A percentile compares a stretch with the other conserved stretches of the same genome.
These are phyloP conservation scores for Theobroma cacao DNA, from an alignment of 345 rosid species.

Conservation along the genomic window DNA sequence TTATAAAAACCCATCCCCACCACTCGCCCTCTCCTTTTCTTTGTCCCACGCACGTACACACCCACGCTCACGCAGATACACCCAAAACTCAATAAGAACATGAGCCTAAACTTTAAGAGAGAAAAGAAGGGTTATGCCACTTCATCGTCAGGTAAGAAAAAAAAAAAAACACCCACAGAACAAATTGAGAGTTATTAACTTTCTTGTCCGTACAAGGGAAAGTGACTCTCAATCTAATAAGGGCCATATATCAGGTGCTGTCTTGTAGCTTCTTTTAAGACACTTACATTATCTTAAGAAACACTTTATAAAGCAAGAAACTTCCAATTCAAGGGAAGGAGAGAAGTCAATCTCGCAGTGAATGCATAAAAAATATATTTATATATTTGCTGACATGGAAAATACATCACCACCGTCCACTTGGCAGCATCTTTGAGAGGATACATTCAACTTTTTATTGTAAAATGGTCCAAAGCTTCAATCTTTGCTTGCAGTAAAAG, in stretches of 20 bases:
- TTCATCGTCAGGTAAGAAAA: not conserved
- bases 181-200: constrained; percentile 18
- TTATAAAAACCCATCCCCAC: not conserved
- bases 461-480: not conserved
- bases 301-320: constrained; percentile 30
- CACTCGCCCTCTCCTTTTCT: not conserved
- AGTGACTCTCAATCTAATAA: constrained; percentile 30
- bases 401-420: constrained; percentile 23
- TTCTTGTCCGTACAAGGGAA: constrained; percentile 39
- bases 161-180: constrained; percentile 2
- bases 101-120: not conserved
- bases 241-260: constrained; percentile 31
- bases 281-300: constrained; percentile 32
- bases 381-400: not conserved
- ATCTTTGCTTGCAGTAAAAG: too few relatives aligned
- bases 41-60: not conserved
- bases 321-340: constrained; percentile 26
- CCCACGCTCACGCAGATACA: not conserved
- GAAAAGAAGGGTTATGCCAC: not conserved
- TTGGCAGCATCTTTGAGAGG: constrained; percentile 14
- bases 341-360: constrained; percentile 10
- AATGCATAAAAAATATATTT: not conserved
- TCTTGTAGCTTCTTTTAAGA: constrained; percentile 19
- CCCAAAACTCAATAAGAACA: not conserved
- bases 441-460: not conserved